These are phyloP conservation scores for Piloderma croceum DNA, from an alignment of 768 basidiomycete genomes.

Conservation along the genomic window DNA sequence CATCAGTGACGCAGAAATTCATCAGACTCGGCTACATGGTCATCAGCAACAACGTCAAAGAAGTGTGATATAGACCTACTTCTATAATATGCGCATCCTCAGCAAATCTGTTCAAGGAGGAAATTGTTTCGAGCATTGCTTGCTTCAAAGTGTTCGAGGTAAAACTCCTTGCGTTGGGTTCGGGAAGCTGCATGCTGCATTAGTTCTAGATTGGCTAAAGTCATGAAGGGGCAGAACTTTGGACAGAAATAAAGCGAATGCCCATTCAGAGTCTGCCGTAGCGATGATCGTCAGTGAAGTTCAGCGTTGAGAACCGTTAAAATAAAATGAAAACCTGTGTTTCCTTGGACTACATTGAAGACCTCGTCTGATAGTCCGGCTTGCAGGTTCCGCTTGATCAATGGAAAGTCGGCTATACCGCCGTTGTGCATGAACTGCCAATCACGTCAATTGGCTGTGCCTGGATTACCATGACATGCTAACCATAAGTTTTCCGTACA, in stretches of 20 bases:
- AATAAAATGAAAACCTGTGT: no score
- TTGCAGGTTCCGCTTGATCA: slow-evolving; percentile 80
- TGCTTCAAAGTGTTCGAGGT: slow-evolving; percentile 63
- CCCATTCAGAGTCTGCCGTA: slow-evolving; percentile 92
- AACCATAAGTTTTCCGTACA: slow-evolving; percentile 89
- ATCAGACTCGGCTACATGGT: slow-evolving; percentile 68
- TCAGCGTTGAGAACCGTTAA: no score
- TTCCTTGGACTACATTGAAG: slow-evolving; percentile 84
- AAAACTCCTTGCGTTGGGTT: slow-evolving; percentile 73
- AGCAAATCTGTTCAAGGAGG: slow-evolving; percentile 67
- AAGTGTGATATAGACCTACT: slow-evolving; percentile 32
- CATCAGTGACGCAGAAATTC: slow-evolving; percentile 97
- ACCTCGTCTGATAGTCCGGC: slow-evolving; percentile 71
- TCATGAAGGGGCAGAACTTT: slow-evolving; percentile 43
- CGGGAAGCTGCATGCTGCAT: slow-evolving; percentile 53
- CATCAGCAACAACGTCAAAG: background rate
- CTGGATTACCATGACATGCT: slow-evolving; percentile 9
- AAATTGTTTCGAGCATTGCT: slow-evolving; percentile 88
- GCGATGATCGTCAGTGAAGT: slow-evolving; percentile 1
- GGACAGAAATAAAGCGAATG: slow-evolving; percentile 87
- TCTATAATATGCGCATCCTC: slow-evolving; percentile 70
- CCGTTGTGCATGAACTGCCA: slow-evolving; percentile 95
- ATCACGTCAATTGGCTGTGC: slow-evolving; percentile 2
- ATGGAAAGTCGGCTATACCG: slow-evolving; percentile 77
- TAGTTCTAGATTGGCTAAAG: background rate